phyloP scores from a whole-genome alignment of 176 grass and related monocot species.

The Chloris gayana region DNA sequence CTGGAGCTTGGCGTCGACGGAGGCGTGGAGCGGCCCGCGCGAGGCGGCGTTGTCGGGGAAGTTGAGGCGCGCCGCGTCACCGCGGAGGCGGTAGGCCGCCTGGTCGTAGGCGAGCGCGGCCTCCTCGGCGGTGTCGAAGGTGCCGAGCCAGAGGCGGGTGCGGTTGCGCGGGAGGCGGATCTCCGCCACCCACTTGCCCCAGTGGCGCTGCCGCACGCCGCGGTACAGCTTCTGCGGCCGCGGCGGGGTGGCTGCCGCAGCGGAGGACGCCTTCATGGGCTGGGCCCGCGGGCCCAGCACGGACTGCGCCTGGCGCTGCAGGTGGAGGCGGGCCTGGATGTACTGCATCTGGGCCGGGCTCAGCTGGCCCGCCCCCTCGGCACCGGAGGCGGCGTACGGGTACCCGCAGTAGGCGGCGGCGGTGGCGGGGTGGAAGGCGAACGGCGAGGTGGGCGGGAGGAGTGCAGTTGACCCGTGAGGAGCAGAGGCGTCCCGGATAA shows the following conservation, averaged over 20 bases:
- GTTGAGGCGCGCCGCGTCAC: slow-evolving; percentile 62
- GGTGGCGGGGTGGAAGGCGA: slow-evolving; percentile 37
- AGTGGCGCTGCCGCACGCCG: slow-evolving; percentile 77
- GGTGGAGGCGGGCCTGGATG: slow-evolving; percentile 34
- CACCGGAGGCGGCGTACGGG: slow-evolving; percentile 3
- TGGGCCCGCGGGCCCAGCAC: slow-evolving; percentile 29
- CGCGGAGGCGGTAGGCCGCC: slow-evolving; percentile 61
- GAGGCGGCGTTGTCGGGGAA: slow-evolving; percentile 62
- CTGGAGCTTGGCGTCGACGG: slow-evolving; percentile 80
- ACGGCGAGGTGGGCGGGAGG: slow-evolving; percentile 28
- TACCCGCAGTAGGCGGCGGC: slow-evolving; percentile 14
- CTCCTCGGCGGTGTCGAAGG: slow-evolving; percentile 86
- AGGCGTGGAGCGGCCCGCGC: slow-evolving; percentile 50
- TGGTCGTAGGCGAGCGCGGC: slow-evolving; percentile 61
- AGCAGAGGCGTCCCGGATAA: slow-evolving; percentile 49
- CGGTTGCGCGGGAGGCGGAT: slow-evolving; percentile 78
- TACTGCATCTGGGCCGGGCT: slow-evolving; percentile 40
- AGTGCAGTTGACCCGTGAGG: slow-evolving; percentile 10
- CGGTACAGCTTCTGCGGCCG: slow-evolving; percentile 72
- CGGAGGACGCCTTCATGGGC: slow-evolving; percentile 34
- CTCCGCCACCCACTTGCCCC: slow-evolving; percentile 92
- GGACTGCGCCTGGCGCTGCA: neutral
- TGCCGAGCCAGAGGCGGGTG: slow-evolving; percentile 85
- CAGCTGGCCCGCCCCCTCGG: slow-evolving; percentile 1
- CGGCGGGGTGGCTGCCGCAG: slow-evolving; percentile 1